phyloP scores from a whole-genome alignment of 2,329 filamentous ascomycete genomes.

The Colletotrichum graminicola region DNA sequence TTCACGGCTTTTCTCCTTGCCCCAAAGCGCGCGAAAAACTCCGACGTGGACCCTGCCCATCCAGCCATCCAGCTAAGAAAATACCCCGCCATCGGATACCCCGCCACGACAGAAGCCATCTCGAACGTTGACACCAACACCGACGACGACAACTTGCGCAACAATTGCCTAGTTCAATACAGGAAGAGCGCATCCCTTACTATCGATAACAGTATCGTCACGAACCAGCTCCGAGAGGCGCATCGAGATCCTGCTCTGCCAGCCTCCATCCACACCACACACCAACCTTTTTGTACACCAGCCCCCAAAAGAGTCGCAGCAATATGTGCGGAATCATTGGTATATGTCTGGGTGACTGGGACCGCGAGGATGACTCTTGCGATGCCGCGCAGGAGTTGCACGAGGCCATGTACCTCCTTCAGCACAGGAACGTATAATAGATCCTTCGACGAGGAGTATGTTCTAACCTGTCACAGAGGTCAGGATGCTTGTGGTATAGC shows the following conservation, averaged over 20 bases:
- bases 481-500: constrained; percentile 93
- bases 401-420: constrained; percentile 78
- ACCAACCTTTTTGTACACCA: neutral
- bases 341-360: constrained; percentile 32
- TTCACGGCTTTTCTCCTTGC: neutral
- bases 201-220: neutral
- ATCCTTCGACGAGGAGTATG: constrained; percentile 57
- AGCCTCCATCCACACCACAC: neutral
- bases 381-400: constrained; percentile 74
- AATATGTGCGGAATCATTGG: constrained; percentile 39
- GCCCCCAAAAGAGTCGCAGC: neutral
- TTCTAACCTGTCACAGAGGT: constrained; percentile 59
- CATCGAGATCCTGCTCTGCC: neutral
- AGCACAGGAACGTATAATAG: constrained; percentile 54
- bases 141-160: constrained; percentile 2
- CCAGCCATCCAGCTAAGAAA: constrained; percentile 20
- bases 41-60: constrained; percentile 29
- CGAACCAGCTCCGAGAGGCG: neutral
- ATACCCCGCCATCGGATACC: constrained; percentile 36
- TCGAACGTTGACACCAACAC: constrained; percentile 11
- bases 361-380: constrained; percentile 28
- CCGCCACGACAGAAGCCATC: constrained; percentile 32
- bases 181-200: neutral
- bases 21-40: constrained; percentile 9
- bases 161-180: neutral